Evolutionary conservation across 306 rosid genomes (phyloP), one percentile per base, ranked within the genome.

Genomic region (Abrus precatorius): DNA sequence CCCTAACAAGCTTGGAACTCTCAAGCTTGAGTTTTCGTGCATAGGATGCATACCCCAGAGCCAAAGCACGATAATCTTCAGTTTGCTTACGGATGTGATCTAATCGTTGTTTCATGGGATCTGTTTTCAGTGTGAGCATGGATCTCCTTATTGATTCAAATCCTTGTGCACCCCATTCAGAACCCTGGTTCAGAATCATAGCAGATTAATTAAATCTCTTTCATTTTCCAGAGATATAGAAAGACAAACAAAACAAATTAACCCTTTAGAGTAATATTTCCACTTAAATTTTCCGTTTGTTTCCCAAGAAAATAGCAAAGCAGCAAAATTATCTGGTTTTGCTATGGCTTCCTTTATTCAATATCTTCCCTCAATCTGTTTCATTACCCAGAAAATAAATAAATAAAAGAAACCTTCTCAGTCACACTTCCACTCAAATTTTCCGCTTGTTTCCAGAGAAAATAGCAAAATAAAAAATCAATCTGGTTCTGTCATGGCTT

Each of bases 41-140:
- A 52, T 92, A 94, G 59, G 91, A 88, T 3, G 97, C 93, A 20
- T 94, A 94, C 4, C 91, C 85, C 27, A 90, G 81, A 54, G 97
- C 97, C 82, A 94, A 67, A 10, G 88, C 82, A 9, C 89, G 91
- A 75, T 94, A 97, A 81, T 94, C 98, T 29, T 94, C 97, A 3
- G 97, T 92, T 80, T 92, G 98, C 89, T 94, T 94, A 11, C 97
- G 91, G 91, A 94, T 91, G 92, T 94, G 98, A 69, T 89, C 97
- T 73, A 94, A 52, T 0, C 97, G 91, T 38, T 97, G 97, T 89
- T 94, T 94, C 33, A 94, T 87, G 33, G 97, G 98, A 77, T 94
- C 98, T 12, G 93, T 81, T 84, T 94, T 94, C 47, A 89, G 82
- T 14, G 97, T 97, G 0, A 94, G 84, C 34, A 92, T 76, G 9